These are phyloP conservation scores for Corymbia maculata DNA, from an alignment of 345 rosid species.

Conservation along the genomic window DNA sequence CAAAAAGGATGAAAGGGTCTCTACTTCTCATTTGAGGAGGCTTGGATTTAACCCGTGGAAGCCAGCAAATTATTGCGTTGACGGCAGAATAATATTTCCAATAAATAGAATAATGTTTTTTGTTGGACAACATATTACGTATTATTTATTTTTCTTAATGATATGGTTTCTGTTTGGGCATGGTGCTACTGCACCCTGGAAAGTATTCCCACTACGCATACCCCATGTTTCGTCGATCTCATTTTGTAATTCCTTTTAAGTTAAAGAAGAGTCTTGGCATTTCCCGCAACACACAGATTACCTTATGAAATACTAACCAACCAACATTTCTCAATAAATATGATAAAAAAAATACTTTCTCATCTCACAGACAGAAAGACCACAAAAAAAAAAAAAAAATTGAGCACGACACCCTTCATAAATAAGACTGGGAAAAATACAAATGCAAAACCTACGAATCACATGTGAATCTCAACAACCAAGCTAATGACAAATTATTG, in stretches of 20 bases:
- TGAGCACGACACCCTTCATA: background rate
- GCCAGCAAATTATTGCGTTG: background rate
- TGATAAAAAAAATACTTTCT: background rate
- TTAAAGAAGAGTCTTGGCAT: background rate
- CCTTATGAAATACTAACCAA: background rate
- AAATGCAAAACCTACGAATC: background rate
- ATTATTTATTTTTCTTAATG: background rate
- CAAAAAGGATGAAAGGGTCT: background rate
- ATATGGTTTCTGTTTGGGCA: background rate
- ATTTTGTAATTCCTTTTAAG: background rate
- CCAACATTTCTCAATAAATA: background rate
- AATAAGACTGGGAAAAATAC: background rate
- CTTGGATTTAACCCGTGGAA: background rate
- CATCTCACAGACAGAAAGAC: background rate
- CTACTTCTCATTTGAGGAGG: background rate
- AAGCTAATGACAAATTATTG: background rate
- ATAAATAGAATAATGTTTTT: background rate
- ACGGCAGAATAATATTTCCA: background rate
- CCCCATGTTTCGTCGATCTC: background rate
- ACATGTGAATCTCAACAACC: background rate
- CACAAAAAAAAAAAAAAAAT: background rate
- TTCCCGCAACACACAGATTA: background rate
- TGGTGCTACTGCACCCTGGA: background rate
- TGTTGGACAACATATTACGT: background rate
- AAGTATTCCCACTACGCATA: background rate